phyloP scores from a whole-genome alignment of 352 stramenopile species.

The Pythium guiyangense region DNA sequence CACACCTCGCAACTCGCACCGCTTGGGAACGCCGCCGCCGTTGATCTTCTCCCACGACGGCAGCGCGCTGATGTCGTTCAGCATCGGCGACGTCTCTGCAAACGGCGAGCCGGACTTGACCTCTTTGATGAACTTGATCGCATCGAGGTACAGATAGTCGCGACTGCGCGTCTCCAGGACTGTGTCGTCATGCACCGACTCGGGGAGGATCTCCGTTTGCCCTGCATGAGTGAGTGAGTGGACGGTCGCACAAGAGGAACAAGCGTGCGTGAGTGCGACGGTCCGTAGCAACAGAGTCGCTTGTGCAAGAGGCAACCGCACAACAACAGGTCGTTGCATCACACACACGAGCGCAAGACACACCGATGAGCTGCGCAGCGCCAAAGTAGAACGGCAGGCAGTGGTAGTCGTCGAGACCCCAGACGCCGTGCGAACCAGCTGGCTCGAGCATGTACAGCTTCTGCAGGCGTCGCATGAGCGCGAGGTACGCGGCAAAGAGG shows the following conservation, averaged over 20 bases:
- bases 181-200: too few species aligned
- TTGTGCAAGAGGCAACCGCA: too few species aligned
- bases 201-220: too few species aligned
- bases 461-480: conserved; percentile 93
- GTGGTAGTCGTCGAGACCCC: conserved; percentile 99
- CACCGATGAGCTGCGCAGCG: conserved; percentile 90
- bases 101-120: conserved; percentile 88
- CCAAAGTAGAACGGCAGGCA: conserved; percentile 98
- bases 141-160: too few species aligned
- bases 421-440: conserved; percentile 98
- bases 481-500: conserved; percentile 93
- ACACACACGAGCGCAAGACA: not conserved
- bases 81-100: conserved; percentile 91
- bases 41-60: conserved; percentile 92
- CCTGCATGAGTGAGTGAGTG: conserved; percentile 15
- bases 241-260: conserved; percentile 29
- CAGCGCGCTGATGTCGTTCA: conserved; percentile 90
- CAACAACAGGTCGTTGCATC: too few species aligned
- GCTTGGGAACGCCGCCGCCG: conserved; percentile 84
- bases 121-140: too few species aligned
- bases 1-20: too few species aligned
- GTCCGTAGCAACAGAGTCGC: too few species aligned
- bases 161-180: too few species aligned
- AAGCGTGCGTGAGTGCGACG: too few species aligned
- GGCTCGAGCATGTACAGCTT: conserved; percentile 98